Percentiles rank a stretch among this genome's conserved stretches.
Evolutionary conservation across 2,329 filamentous ascomycete species (phyloP).

Genomic region (Falciphora oryzae): DNA sequence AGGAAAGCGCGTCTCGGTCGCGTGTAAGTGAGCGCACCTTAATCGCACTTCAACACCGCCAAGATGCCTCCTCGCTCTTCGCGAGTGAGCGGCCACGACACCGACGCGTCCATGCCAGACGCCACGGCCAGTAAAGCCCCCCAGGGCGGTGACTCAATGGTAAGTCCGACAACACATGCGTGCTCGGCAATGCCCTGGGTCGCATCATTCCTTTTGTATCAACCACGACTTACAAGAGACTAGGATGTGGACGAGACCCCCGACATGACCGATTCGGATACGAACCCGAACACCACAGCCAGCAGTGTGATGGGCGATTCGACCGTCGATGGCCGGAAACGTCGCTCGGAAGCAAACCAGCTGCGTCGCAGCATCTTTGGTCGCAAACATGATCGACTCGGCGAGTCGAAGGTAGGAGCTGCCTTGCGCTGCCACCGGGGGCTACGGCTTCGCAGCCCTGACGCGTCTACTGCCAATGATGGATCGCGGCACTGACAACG

Average conservation of each 20-base stretch:
- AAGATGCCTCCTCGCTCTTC: constrained; percentile 50
- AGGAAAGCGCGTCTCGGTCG: constrained; percentile 7
- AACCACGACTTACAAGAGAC: constrained; percentile 11
- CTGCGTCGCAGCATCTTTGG: constrained; percentile 88
- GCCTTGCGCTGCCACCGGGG: neutral
- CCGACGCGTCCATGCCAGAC: constrained; percentile 60
- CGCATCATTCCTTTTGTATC: neutral
- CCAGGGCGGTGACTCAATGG: constrained; percentile 40
- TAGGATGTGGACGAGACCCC: constrained; percentile 60
- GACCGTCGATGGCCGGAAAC: constrained; percentile 70
- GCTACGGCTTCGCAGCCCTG: neutral
- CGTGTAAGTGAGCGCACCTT: constrained; percentile 7
- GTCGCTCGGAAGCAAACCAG: constrained; percentile 80
- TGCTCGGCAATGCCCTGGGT: neutral
- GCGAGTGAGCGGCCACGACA: constrained; percentile 47
- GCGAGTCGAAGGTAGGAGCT: constrained; percentile 78
- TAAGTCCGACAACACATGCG: constrained; percentile 23
- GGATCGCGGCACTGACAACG: constrained; percentile 9
- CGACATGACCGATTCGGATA: constrained; percentile 62
- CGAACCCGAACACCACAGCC: constrained; percentile 63
- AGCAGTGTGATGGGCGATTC: constrained; percentile 81
- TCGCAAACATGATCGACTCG: constrained; percentile 87
- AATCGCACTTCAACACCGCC: constrained; percentile 15
- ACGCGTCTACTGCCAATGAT: neutral
- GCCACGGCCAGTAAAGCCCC: constrained; percentile 40